phyloP scores from a whole-genome alignment of 2,329 filamentous ascomycete genomes.

The Ophiostoma perfectum region DNA sequence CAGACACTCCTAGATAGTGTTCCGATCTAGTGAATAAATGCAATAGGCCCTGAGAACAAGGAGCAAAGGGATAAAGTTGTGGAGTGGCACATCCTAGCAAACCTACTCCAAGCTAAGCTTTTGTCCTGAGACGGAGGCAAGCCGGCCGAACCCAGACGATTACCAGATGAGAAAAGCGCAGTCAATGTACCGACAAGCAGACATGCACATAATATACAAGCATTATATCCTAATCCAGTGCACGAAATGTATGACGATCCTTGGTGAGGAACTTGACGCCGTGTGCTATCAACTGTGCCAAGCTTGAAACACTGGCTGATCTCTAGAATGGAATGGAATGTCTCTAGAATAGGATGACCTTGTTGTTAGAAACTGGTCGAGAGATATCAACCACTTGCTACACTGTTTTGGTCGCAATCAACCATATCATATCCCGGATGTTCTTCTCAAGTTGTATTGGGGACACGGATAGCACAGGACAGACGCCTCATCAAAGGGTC shows the following conservation, averaged over 20 bases:
- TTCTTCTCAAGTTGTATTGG: too few species aligned
- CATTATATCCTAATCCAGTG: neutral
- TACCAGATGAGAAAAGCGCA: neutral
- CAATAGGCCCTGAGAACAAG: neutral
- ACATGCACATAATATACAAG: neutral
- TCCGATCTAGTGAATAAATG: neutral
- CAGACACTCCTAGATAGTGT: neutral
- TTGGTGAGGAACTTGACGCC: too few species aligned
- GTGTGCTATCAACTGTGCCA: constrained; percentile 1
- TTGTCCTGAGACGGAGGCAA: neutral
- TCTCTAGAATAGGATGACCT: too few species aligned
- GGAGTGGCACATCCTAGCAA: neutral
- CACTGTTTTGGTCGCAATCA: too few species aligned
- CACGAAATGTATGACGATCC: neutral
- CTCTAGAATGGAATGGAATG: neutral
- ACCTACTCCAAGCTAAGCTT: neutral
- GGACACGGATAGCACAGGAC: too few species aligned
- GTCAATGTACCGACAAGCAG: neutral
- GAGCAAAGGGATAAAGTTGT: neutral
- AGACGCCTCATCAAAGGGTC: neutral
- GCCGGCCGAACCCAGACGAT: neutral
- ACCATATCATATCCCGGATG: too few species aligned
- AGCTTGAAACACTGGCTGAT: neutral
- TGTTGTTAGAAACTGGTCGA: too few species aligned
- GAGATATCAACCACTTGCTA: too few species aligned